Conservation (phyloP, 192 early-diverging fungal genomes). For the Backusella circina region DNA sequence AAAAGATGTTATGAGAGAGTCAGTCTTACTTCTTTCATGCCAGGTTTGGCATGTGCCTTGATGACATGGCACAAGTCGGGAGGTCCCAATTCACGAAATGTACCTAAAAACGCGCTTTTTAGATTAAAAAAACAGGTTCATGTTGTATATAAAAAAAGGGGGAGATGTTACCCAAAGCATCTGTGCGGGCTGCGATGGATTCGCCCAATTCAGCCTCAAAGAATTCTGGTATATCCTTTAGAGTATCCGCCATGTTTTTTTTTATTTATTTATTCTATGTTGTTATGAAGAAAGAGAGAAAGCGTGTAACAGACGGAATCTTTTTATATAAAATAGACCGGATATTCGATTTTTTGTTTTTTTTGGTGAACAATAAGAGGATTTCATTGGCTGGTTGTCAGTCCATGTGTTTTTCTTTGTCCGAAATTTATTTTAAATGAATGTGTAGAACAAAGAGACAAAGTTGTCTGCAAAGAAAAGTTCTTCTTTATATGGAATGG, state of each 20-base stretch:
- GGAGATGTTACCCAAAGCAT: constrained; percentile 78
- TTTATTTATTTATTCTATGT: too few relatives aligned
- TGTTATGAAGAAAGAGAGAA: background rate
- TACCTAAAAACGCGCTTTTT: constrained; percentile 41
- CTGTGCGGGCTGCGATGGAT: constrained; percentile 80
- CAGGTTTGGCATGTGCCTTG: constrained; percentile 83
- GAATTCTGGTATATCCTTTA: constrained; percentile 92
- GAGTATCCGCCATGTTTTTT: constrained; percentile 44
- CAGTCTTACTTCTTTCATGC: constrained; percentile 65
- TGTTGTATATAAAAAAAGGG: background rate
- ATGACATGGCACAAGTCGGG: constrained; percentile 97
- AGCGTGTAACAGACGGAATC: too few relatives aligned
- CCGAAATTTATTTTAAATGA: background rate
- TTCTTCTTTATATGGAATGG: too few relatives aligned
- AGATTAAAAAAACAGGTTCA: background rate
- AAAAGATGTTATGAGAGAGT: too few relatives aligned
- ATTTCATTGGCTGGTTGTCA: background rate
- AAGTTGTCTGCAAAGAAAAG: too few relatives aligned
- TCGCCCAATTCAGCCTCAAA: constrained; percentile 94
- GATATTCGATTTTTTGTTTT: background rate
- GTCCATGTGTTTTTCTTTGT: background rate
- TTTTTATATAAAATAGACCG: background rate
- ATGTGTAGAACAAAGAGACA: too few relatives aligned
- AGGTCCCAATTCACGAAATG: constrained; percentile 92
- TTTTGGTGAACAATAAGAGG: background rate